phyloP scores from a whole-genome alignment of 805 yeast species.

The Metschnikowia bowlesiae region DNA sequence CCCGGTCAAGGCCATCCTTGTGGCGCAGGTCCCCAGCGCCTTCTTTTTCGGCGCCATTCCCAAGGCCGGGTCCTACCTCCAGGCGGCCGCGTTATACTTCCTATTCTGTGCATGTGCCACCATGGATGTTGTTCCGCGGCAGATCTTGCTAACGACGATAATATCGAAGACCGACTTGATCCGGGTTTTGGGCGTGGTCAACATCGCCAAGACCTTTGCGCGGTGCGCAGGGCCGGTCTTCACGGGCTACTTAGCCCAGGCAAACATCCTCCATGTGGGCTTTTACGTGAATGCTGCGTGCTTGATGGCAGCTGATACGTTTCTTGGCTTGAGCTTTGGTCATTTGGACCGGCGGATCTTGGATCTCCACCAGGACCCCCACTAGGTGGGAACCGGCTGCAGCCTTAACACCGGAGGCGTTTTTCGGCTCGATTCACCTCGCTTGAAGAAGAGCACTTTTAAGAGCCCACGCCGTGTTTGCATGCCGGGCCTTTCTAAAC shows the following conservation, averaged over 20 bases:
- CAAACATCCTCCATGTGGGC: slow-evolving; percentile 43
- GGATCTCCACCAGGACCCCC: slow-evolving; percentile 1
- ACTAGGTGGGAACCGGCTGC: too few relatives aligned
- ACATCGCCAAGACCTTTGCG: slow-evolving; percentile 81
- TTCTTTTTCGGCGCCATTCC: slow-evolving; percentile 47
- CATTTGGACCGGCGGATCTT: slow-evolving; percentile 35
- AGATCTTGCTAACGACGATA: slow-evolving; percentile 66
- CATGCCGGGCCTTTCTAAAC: too few relatives aligned
- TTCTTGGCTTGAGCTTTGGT: slow-evolving; percentile 41
- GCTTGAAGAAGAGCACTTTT: too few relatives aligned
- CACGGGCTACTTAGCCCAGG: slow-evolving; percentile 69
- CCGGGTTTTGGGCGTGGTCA: slow-evolving; percentile 78
- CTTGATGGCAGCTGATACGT: slow-evolving; percentile 45
- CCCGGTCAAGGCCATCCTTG: slow-evolving; percentile 70
- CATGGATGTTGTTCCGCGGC: slow-evolving; percentile 93
- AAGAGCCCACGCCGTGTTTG: too few relatives aligned
- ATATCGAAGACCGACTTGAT: slow-evolving; percentile 63
- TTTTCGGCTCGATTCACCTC: too few relatives aligned
- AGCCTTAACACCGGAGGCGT: too few relatives aligned
- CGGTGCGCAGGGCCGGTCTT: slow-evolving; percentile 76
- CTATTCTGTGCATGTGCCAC: slow-evolving; percentile 48
- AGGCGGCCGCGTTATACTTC: slow-evolving; percentile 56
- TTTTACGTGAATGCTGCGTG: slow-evolving; percentile 50
- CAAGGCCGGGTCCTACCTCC: slow-evolving; percentile 19
- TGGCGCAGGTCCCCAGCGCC: slow-evolving; percentile 77